Evolutionary conservation across 768 basidiomycete genomes (phyloP), one percentile per base, ranked within the genome.

Genomic region (Rhodotorula babjevae): DNA sequence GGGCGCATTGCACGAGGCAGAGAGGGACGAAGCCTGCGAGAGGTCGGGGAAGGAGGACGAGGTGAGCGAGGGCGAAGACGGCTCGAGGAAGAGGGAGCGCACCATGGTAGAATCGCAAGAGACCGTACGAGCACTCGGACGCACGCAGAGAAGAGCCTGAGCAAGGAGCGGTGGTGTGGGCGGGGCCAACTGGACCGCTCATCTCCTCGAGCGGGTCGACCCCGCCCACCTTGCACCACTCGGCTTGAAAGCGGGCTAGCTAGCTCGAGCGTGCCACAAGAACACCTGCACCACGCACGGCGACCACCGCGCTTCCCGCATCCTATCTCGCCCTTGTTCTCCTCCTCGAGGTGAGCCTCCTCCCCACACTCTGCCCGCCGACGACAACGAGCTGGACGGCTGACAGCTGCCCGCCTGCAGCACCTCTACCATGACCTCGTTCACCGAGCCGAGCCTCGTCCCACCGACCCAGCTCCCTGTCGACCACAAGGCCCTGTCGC

Each of bases 1-100:
- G 69, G 95, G 85, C 0, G 90, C 89, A 11, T 94, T 96, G 82
- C 95, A 98, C 83, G 88, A 86, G 16, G 87, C 83, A 2, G 90
- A 87, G 33, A 97, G 86, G 68, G 92, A 93, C 72, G 74, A 76
- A 2, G 71, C n/a, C 74, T 76, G 65, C 7, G 50, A 23, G 50
- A 78, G 36, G 21, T 14, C 1, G 18, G 56, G 31, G 31, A 31
- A 33, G 16, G 14, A 3, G 27, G 19, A 29, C n/a, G 46, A 3
- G 25, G 23, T 50, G 33, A 63, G 33, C 47, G 50, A 46, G 8
- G n/a, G 11, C 2, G 31, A 27, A 14, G 29, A n/a, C 15, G 10
- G 27, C 7, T 31, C 56, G 33, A 57, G 19, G 15, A n/a, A 29
- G 53, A 25, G 10, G 50, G 12, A 25, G 31, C 66, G 33, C 59